Percentiles rank a stretch among this genome's conserved stretches.
Evolutionary conservation across 345 rosid species (phyloP).

Genomic region (Eutrema japonicum): DNA sequence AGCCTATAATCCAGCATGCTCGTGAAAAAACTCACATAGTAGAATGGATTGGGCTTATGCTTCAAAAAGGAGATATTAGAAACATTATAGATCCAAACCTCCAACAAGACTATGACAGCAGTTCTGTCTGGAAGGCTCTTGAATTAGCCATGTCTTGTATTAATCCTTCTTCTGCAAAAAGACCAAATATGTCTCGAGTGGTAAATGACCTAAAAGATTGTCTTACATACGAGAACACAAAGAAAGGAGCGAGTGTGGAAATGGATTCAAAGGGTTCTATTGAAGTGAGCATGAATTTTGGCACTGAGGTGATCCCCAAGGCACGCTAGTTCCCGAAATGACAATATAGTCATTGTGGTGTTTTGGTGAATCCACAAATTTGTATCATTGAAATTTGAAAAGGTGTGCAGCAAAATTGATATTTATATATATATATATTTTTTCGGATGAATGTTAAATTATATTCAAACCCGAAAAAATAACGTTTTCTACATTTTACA

Average conservation of each 20-base stretch:
- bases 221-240: neutral
- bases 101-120: neutral
- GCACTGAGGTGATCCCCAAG: too few species aligned
- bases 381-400: too few species aligned
- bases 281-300: too few species aligned
- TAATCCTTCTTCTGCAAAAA: slow-evolving; percentile 5
- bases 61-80: slow-evolving; percentile 11
- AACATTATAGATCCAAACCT: slow-evolving; percentile 22
- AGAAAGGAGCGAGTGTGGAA: neutral
- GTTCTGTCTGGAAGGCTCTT: slow-evolving; percentile 22
- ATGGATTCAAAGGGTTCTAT: neutral
- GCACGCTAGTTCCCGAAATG: too few species aligned
- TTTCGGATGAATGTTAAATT: too few species aligned
- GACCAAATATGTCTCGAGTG: slow-evolving; percentile 39
- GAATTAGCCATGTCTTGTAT: slow-evolving; percentile 27
- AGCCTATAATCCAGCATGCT: slow-evolving; percentile 14
- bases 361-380: too few species aligned
- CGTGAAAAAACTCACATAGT: slow-evolving; percentile 20
- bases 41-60: slow-evolving; percentile 15
- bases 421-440: too few species aligned
- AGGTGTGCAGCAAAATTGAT: too few species aligned
- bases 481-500: too few species aligned
- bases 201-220: slow-evolving; percentile 20
- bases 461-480: too few species aligned
- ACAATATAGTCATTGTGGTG: too few species aligned